A percentile compares a stretch with the other conserved stretches of the same genome.
phyloP scores from a whole-genome alignment of 257 asterid genomes.

The Gentiana dahurica region DNA sequence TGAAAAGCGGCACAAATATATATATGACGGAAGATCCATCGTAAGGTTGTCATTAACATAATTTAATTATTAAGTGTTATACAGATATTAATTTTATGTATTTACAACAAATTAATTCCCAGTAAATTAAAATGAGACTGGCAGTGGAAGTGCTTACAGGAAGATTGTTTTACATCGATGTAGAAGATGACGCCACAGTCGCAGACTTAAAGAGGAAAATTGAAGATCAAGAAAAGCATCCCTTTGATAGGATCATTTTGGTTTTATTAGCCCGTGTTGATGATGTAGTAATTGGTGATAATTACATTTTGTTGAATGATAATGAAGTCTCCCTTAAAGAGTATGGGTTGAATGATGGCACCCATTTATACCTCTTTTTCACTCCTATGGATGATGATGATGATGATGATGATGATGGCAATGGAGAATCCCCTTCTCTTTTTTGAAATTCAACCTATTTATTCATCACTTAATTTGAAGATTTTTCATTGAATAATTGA shows the following conservation, averaged over 20 bases:
- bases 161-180: conserved; percentile 31
- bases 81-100: too few relatives aligned
- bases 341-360: conserved; percentile 50
- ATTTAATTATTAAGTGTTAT: too few relatives aligned
- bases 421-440: conserved; percentile 10
- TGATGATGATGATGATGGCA: background rate
- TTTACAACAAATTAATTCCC: too few relatives aligned
- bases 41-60: too few relatives aligned
- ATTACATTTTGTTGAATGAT: conserved; percentile 12
- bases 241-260: conserved; percentile 38
- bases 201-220: conserved; percentile 46
- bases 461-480: too few relatives aligned
- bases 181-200: conserved; percentile 35
- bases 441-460: conserved; percentile 7
- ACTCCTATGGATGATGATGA: background rate
- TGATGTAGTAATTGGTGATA: too few relatives aligned
- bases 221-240: conserved; percentile 45
- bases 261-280: conserved; percentile 8
- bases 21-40: too few relatives aligned
- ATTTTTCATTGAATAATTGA: too few relatives aligned
- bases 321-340: conserved; percentile 29
- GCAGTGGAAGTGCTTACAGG: conserved; percentile 54
- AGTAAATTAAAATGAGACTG: conserved; percentile 31
- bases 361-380: conserved; percentile 51
- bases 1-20: too few relatives aligned